Conservation (phyloP, 2,329 filamentous ascomycete species). For the Neoascochyta sp. region DNA sequence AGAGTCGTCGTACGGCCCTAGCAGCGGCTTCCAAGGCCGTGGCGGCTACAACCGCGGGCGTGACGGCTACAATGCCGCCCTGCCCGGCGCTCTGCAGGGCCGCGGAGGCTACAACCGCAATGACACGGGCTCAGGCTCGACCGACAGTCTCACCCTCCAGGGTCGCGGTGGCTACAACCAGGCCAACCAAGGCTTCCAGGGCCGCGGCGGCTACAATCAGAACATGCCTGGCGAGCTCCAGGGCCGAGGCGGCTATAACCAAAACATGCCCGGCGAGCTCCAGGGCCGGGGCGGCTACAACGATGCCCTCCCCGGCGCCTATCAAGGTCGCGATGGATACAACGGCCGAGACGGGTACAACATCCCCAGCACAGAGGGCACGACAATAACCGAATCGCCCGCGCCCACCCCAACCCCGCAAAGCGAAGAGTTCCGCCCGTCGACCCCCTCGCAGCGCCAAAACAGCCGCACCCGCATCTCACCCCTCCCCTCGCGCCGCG, state of each 20-base stretch:
- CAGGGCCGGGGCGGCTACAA: constrained; percentile 35
- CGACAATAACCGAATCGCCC: constrained; percentile 28
- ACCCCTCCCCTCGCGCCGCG: constrained; percentile 30
- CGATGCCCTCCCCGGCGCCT: constrained; percentile 23
- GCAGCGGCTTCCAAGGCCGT: constrained; percentile 28
- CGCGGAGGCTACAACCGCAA: constrained; percentile 29
- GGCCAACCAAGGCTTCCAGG: constrained; percentile 20
- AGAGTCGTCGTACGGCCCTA: constrained; percentile 32
- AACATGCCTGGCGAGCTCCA: constrained; percentile 31
- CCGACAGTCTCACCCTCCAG: constrained; percentile 19
- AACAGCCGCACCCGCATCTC: constrained; percentile 21
- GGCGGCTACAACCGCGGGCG: constrained; percentile 35
- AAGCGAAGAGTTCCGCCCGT: constrained; percentile 32
- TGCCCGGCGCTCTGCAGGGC: constrained; percentile 28
- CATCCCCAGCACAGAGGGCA: constrained; percentile 31
- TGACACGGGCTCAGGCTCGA: constrained; percentile 15
- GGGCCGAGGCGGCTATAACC: constrained; percentile 33
- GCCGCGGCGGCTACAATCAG: constrained; percentile 32
- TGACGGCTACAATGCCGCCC: constrained; percentile 33
- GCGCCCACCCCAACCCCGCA: constrained; percentile 23
- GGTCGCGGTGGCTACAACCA: constrained; percentile 15
- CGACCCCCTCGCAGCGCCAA: constrained; percentile 27
- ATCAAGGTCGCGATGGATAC: constrained; percentile 37
- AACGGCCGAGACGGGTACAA: constrained; percentile 34
- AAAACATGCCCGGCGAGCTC: constrained; percentile 29